Evolutionary conservation across 371 early-diverging fungal genomes (phyloP).

Genomic region (Dinochytrium kinnereticum): DNA sequence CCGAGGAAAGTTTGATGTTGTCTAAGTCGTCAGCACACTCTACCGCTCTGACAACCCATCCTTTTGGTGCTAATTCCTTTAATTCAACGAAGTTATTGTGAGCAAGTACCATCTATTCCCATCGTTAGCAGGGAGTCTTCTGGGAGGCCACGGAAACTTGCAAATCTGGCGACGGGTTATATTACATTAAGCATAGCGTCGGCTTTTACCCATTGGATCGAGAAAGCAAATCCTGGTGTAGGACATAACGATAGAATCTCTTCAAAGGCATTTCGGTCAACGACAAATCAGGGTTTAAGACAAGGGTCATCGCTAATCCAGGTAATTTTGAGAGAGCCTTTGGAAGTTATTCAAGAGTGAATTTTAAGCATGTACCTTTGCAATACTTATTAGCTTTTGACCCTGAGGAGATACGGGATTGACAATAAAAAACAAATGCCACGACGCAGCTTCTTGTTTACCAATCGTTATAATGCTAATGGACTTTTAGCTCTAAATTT

Average conservation of each 20-base stretch:
- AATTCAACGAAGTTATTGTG: constrained; percentile 38
- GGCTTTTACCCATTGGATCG: too few species aligned
- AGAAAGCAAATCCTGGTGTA: constrained; percentile 62
- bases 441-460: too few species aligned
- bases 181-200: constrained; percentile 71
- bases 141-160: constrained; percentile 75
- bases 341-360: too few species aligned
- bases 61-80: constrained; percentile 47
- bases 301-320: constrained; percentile 53
- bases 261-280: constrained; percentile 69
- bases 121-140: constrained; percentile 79
- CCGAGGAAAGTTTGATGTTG: constrained; percentile 72
- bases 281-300: constrained; percentile 18
- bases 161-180: background rate
- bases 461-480: too few species aligned
- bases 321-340: too few species aligned
- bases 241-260: constrained; percentile 90
- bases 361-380: too few species aligned
- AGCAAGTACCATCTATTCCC: constrained; percentile 76
- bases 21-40: constrained; percentile 88
- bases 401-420: too few species aligned
- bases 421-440: too few species aligned
- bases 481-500: too few species aligned
- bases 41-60: constrained; percentile 88
- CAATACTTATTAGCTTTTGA: too few species aligned